Percentiles rank a stretch among this genome's conserved stretches.
Evolutionary conservation across 2,329 filamentous ascomycete genomes (phyloP).

Genomic region (Penicillium sp.): DNA sequence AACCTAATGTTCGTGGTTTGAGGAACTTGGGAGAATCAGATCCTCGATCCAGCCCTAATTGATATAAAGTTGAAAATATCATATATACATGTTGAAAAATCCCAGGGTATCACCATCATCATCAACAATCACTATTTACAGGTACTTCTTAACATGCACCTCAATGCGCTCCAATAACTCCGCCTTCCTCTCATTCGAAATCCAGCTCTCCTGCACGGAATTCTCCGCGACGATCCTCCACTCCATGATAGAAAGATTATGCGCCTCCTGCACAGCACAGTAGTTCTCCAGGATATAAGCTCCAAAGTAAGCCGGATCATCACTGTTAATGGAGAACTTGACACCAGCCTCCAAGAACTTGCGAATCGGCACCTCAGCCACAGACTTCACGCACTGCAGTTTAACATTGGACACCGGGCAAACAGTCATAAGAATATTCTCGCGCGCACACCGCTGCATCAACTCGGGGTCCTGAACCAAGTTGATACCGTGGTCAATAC

Average conservation of each 20-base stretch:
- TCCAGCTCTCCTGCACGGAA: constrained; percentile 70
- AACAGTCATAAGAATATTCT: constrained; percentile 64
- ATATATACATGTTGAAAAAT: constrained; percentile 22
- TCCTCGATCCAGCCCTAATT: neutral
- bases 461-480: constrained; percentile 61
- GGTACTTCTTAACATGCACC: constrained; percentile 29
- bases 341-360: constrained; percentile 64
- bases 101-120: constrained; percentile 17
- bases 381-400: constrained; percentile 55
- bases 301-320: constrained; percentile 75
- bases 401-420: constrained; percentile 74
- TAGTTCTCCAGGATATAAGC: constrained; percentile 75
- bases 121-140: constrained; percentile 12
- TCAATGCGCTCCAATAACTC: constrained; percentile 50
- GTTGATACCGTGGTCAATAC: constrained; percentile 75
- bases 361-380: constrained; percentile 62
- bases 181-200: constrained; percentile 61
- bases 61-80: constrained; percentile 9
- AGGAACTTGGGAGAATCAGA: neutral
- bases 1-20: neutral
- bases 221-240: constrained; percentile 65
- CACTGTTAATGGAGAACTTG: constrained; percentile 70
- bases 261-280: constrained; percentile 72
- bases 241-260: constrained; percentile 61
- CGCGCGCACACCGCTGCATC: constrained; percentile 57